Conservation (phyloP, 2,329 filamentous ascomycete species). For the Pyricularia sp. region DNA sequence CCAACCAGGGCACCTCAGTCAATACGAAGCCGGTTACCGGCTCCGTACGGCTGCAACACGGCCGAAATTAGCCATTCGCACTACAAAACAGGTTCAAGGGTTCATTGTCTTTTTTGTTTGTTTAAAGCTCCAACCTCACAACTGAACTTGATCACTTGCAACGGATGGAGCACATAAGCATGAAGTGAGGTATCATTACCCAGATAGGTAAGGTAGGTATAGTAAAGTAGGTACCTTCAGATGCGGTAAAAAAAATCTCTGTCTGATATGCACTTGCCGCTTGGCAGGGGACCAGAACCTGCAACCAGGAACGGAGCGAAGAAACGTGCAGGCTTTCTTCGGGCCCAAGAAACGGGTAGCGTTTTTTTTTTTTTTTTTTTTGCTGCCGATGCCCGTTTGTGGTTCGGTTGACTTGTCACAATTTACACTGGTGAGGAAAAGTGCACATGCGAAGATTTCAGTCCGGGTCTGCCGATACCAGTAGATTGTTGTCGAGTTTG, state of each 20-base stretch:
- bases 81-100: not conserved
- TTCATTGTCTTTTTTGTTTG: not conserved
- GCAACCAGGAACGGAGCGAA: not conserved
- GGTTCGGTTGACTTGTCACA: not conserved
- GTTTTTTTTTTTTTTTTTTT: not conserved
- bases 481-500: not conserved
- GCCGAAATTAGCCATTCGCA: not conserved
- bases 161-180: not conserved
- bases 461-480: not conserved
- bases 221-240: not conserved
- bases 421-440: constrained; percentile 2
- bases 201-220: not conserved
- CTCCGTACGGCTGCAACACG: not conserved
- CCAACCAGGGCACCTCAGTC: not conserved
- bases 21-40: not conserved
- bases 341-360: not conserved
- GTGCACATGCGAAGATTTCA: constrained; percentile 6
- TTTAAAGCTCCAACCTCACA: not conserved
- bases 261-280: not conserved
- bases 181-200: not conserved
- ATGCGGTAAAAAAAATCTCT: not conserved
- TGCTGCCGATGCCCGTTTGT: constrained; percentile 2
- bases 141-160: not conserved
- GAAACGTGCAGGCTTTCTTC: not conserved
- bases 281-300: not conserved